Conservation (phyloP, 2,329 filamentous ascomycete genomes). For the Cladosporium velox region DNA sequence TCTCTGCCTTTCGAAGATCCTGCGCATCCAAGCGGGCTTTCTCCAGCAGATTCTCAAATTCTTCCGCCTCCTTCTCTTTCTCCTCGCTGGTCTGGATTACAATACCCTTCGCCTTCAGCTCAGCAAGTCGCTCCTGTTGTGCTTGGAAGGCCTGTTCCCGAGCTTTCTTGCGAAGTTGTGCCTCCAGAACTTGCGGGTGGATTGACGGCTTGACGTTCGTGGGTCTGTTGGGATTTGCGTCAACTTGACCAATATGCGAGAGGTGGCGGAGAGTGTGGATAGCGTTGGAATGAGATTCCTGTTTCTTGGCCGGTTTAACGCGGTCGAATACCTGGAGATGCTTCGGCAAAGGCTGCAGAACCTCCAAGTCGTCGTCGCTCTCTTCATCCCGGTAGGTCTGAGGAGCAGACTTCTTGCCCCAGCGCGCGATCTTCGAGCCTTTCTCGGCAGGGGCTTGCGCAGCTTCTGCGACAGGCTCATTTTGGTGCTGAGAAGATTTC, state of each 20-base stretch:
- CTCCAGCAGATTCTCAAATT: slow-evolving; percentile 85
- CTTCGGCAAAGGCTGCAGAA: slow-evolving; percentile 49
- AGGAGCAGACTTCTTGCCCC: slow-evolving; percentile 41
- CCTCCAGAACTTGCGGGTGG: slow-evolving; percentile 69
- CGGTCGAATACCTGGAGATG: slow-evolving; percentile 40
- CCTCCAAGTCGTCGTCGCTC: slow-evolving; percentile 61
- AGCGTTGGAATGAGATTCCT: slow-evolving; percentile 33
- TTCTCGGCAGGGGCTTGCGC: slow-evolving; percentile 11
- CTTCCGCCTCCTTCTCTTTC: slow-evolving; percentile 74
- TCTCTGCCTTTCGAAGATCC: slow-evolving; percentile 76
- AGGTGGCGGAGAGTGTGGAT: slow-evolving; percentile 39
- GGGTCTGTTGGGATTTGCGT: slow-evolving; percentile 58
- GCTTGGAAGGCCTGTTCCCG: slow-evolving; percentile 78
- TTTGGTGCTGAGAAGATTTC: slow-evolving; percentile 29
- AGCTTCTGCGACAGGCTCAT: neutral
- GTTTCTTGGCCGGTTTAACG: slow-evolving; percentile 34
- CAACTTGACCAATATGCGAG: slow-evolving; percentile 36
- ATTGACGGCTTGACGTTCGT: slow-evolving; percentile 62
- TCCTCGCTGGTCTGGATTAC: slow-evolving; percentile 84
- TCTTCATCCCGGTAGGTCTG: slow-evolving; percentile 41
- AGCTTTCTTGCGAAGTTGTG: slow-evolving; percentile 68
- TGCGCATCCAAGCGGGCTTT: slow-evolving; percentile 79
- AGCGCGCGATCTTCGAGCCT: slow-evolving; percentile 36
- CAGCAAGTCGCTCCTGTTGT: slow-evolving; percentile 73
- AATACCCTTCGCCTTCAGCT: slow-evolving; percentile 77